Base-by-base conservation (phyloP, 805 yeast species). In the Ogataea allantospora region DNA sequence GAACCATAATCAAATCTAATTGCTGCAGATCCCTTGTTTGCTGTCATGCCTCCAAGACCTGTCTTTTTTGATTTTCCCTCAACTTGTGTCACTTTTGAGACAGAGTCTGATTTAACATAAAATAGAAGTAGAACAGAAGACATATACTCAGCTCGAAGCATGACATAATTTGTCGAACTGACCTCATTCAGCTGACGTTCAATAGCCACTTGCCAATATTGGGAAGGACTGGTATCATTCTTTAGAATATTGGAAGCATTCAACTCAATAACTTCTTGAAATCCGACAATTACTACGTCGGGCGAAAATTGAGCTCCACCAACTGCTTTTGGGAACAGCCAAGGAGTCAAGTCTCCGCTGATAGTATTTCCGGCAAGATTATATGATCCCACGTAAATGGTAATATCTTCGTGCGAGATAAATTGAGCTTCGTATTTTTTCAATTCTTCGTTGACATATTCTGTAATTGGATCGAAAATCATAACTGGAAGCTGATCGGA, bases 1-100 rank as follows among this genome's bases (percentile, higher is more conserved):
- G 79, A 74, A 1, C 93, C 93, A 60, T 75, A 87, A 34, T 83
- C 77, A 62, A 91, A 85, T 44, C 96, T 73, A 11, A 93, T 87
- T 0, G 95, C 96, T 43, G 89, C 95, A 4, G 95, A 96, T 30
- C 99, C 99, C 60, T 91, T 91, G 59, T 93, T 91, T 12, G 97
- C 99, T 0, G 98, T 78, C 66, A 93, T 91, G 30, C 99, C 99
- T 25, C 97, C 96, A 38, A 93, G 67, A 0, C 98, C 99, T 0
- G 98, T 91, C 62, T 91, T 91, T 53, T 89, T 91, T 9, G 85
- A 75, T n/a, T 89, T 75, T n/a, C 97, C 97, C 50, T 88, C 89
- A 5, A 93, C 96, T 53, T 83, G 82, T 10, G 86, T 84, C 4
- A 93, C 79, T 37, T 69, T 55, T 1, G 53, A 47, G 39, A 71